Conservation (phyloP, 2,329 filamentous ascomycete genomes). For the Penicillium rolfsii region DNA sequence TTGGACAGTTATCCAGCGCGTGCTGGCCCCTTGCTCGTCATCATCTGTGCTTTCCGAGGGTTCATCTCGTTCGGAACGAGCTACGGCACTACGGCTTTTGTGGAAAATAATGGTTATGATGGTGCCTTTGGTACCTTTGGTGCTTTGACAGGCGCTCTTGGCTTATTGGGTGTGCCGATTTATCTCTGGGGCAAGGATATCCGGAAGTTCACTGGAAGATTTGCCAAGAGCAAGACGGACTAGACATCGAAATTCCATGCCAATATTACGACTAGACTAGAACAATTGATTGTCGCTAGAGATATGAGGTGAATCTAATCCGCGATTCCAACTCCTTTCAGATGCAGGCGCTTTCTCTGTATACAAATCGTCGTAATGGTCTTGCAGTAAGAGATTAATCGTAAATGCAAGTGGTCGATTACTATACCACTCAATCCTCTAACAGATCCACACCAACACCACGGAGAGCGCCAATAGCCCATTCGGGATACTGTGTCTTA, state of each 20-base stretch:
- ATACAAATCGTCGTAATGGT: background rate
- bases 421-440: constrained; percentile 29
- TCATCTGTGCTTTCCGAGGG: constrained; percentile 52
- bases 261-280: background rate
- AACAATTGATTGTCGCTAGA: background rate
- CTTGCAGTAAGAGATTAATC: background rate
- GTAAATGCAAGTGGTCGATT: background rate
- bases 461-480: constrained; percentile 79
- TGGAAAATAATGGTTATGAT: constrained; percentile 36
- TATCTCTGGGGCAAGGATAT: constrained; percentile 41
- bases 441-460: constrained; percentile 79
- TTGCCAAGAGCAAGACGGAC: constrained; percentile 10
- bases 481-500: constrained; percentile 71
- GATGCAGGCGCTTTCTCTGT: constrained; percentile 2
- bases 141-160: constrained; percentile 35
- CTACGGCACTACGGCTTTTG: constrained; percentile 41
- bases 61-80: constrained; percentile 51
- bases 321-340: background rate
- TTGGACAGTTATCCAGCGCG: constrained; percentile 51
- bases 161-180: constrained; percentile 34
- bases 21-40: constrained; percentile 48
- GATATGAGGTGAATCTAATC: background rate
- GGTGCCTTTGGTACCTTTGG: constrained; percentile 40
- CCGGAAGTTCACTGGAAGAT: constrained; percentile 27
- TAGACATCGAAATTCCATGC: background rate